Base-by-base conservation (phyloP, 2,329 filamentous ascomycete genomes). In the Microsporum audouinii region DNA sequence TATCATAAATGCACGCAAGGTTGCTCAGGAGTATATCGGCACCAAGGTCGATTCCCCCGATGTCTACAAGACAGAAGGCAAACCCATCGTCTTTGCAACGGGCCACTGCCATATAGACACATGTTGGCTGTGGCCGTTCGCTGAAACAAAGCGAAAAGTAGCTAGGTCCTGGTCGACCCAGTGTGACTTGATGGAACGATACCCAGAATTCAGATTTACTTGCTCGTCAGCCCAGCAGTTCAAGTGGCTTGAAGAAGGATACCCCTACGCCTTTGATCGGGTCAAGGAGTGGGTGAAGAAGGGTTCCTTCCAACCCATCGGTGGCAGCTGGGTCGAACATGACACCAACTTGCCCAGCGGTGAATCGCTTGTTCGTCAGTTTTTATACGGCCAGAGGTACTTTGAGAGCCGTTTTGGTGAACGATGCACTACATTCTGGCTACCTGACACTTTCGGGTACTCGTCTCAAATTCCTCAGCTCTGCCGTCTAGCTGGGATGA, bases 111-210 rank as follows among this genome's bases (percentile, higher is more conserved):
- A 99, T 74, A 99, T 99, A 66, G 94, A 97, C 75, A 95, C 88
- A 33, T 96, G 92, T 75, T 99, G 94, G 94, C 80, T 99, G 39
- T 99, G 94, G 94, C 94, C 94, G 0, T 99, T 91, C 83, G 94
- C 88, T 7, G 94, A 99, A 78, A 97, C 94, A 0, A 96, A 95
- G 77, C 88, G 94, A 69, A 99, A 99, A 78, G 88, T 97, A 34
- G 91, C 88, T 23, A 85, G 94, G 53, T 96, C 91, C 7, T 99
- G 94, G 94, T 92, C 90, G 1, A 97, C 90, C 72, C 94, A 99
- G 73, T 96, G 91, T 74, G 88, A 96, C 69, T 78, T 99, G 68
- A 90, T 99, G 82, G 94, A 99, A 63, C 84, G 89, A 38, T 99
- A 97, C 66, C 90, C 91, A 0, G 94, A 99, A 76, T 86, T 95